Evolutionary conservation across 441 rosid species (phyloP), one percentile per base, ranked within the genome.

Genomic region (Arabidopsis hybrid): DNA sequence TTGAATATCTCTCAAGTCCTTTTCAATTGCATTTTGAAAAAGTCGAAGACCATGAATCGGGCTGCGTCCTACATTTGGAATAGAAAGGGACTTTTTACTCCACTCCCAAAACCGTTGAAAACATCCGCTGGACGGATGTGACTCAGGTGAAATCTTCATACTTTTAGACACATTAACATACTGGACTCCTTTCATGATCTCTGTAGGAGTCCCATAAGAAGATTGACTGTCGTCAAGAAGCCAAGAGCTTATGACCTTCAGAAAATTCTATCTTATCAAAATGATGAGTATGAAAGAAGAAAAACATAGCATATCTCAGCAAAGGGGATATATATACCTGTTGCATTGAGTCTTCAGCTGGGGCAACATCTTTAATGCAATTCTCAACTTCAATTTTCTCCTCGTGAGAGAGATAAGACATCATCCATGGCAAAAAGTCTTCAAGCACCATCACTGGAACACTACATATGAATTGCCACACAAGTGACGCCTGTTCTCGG

Each of bases 381-480:
- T 80, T 87, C 31, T 18, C 83, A 94, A 93, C 86, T 67, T 89
- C 96, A 62, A n/a, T 83, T 63, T 76, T 85, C 79, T 96, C 97
- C 50, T 93, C 90, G 26, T 87, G 79, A 73, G 99, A 87, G 69
- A 96, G 83, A 56, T 89, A 89, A 65, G 93, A 85, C 72, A 89
- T 87, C 83, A 96, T 92, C 99, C 98, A 91, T n/a, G 97, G 99
- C 80, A 96, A 92, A 82, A 91, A 87, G 75, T 91, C 97, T 2
- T 90, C 87, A 79, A 93, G 85, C 85, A 86, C 90, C 80, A 89
- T 89, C 56, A 91, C 97, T 72, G 99, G 98, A 87, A 96, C 90
- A 82, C 99, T 91, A 80, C 99, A 96, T 42, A 96, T 83, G 82
- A 91, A 96, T 82, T 96, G 97, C 98, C 99, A 91, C 8, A 93